Conservation (phyloP, 345 rosid species). For the Limnanthes douglasii region DNA sequence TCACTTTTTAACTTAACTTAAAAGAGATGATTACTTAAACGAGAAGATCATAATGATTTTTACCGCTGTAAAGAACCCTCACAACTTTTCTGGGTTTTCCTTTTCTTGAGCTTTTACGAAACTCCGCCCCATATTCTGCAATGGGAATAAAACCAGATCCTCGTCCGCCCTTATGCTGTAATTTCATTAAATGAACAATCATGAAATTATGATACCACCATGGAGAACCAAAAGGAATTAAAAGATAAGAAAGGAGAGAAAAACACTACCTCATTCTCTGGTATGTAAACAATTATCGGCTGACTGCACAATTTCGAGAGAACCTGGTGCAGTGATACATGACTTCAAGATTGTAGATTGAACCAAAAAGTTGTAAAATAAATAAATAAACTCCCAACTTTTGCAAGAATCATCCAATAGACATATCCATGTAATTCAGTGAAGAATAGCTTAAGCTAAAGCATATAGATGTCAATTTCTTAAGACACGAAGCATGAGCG, state of each 20-base stretch:
- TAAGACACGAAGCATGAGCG: too few relatives aligned
- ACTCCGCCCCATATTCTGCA: constrained; percentile 70
- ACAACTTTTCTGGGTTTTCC: constrained; percentile 46
- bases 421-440: too few relatives aligned
- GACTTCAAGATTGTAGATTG: too few relatives aligned
- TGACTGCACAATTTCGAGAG: constrained; percentile 67
- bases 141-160: constrained; percentile 69
- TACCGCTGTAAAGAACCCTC: constrained; percentile 77
- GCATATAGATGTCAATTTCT: too few relatives aligned
- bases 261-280: constrained; percentile 63
- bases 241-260: too few relatives aligned
- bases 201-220: background rate
- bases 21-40: too few relatives aligned
- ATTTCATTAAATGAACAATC: background rate
- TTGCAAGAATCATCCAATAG: too few relatives aligned
- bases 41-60: constrained; percentile 76
- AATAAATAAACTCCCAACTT: background rate
- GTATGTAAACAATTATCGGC: constrained; percentile 66
- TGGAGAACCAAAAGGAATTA: background rate
- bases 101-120: constrained; percentile 29
- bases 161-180: constrained; percentile 52
- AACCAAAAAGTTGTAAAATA: too few relatives aligned
- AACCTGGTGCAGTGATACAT: constrained; percentile 62
- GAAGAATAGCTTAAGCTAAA: too few relatives aligned
- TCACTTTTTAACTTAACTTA: too few relatives aligned